Conservation (phyloP, 306 rosid species). For the Styphnolobium japonicum region DNA sequence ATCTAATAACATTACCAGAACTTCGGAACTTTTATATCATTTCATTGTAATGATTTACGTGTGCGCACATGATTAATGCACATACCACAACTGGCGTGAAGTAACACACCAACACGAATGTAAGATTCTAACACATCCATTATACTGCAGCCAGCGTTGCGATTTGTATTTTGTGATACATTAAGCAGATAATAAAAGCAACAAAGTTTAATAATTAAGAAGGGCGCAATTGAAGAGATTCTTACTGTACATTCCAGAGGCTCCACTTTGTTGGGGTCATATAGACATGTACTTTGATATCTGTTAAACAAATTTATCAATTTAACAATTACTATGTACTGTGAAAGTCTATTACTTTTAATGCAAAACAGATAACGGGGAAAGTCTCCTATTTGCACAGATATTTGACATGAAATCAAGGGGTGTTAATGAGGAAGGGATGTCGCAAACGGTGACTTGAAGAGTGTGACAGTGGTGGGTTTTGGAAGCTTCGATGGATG, state of each 20-base stretch:
- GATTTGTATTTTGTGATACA: background rate
- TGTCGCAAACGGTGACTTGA: background rate
- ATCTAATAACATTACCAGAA: no score
- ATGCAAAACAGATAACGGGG: background rate
- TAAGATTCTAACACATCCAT: background rate
- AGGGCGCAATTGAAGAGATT: background rate
- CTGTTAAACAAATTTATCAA: background rate
- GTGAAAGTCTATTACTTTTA: background rate
- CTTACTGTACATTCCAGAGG: background rate
- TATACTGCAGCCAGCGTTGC: no score
- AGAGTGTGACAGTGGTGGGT: slow-evolving; percentile 1
- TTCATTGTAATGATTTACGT: background rate
- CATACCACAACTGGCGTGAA: background rate
- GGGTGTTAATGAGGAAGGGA: background rate
- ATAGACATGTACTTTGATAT: background rate
- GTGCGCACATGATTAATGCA: background rate
- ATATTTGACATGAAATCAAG: background rate
- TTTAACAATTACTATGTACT: background rate
- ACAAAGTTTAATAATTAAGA: background rate
- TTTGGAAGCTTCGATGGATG: slow-evolving; percentile 41
- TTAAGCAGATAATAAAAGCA: background rate
- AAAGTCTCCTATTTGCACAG: background rate
- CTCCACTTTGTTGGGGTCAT: background rate
- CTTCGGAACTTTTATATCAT: background rate
- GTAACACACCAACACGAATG: background rate